Evolutionary conservation across 345 rosid species (phyloP).

Genomic region (Pistacia atlantica): DNA sequence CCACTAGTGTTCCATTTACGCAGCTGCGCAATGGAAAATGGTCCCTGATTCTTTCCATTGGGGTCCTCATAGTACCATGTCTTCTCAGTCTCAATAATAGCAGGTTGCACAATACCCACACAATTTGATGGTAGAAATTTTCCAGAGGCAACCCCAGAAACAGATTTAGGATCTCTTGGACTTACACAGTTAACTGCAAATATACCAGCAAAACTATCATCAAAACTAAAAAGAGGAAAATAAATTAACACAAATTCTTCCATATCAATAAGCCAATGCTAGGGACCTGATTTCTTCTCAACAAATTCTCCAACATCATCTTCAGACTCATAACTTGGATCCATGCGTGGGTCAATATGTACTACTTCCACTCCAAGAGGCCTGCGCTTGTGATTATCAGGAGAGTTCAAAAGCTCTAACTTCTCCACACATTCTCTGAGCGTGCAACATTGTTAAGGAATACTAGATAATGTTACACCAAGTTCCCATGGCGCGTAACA

Average conservation of each 20-base stretch:
- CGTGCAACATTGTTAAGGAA: constrained; percentile 77
- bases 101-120: constrained; percentile 42
- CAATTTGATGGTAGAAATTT: constrained; percentile 34
- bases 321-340: constrained; percentile 47
- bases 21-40: constrained; percentile 71
- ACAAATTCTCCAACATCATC: constrained; percentile 45
- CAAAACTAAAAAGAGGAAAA: constrained; percentile 15
- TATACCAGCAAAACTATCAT: constrained; percentile 15
- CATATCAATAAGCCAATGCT: constrained; percentile 15
- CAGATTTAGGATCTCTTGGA: constrained; percentile 34
- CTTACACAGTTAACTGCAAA: constrained; percentile 41
- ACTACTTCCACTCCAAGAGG: constrained; percentile 63
- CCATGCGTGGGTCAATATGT: constrained; percentile 65
- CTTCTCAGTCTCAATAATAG: constrained; percentile 49
- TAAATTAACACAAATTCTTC: constrained; percentile 17
- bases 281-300: constrained; percentile 56
- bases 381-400: constrained; percentile 69
- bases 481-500: constrained; percentile 15
- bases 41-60: constrained; percentile 77
- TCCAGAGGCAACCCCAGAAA: constrained; percentile 32
- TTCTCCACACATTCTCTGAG: constrained; percentile 82
- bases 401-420: constrained; percentile 71
- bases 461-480: constrained; percentile 9
- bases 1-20: constrained; percentile 74
- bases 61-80: constrained; percentile 93